A percentile compares a stretch with the other conserved stretches of the same genome.
Evolutionary conservation across 169 alveolate genomes (phyloP).

Genomic region (Eimeria acervulina): DNA sequence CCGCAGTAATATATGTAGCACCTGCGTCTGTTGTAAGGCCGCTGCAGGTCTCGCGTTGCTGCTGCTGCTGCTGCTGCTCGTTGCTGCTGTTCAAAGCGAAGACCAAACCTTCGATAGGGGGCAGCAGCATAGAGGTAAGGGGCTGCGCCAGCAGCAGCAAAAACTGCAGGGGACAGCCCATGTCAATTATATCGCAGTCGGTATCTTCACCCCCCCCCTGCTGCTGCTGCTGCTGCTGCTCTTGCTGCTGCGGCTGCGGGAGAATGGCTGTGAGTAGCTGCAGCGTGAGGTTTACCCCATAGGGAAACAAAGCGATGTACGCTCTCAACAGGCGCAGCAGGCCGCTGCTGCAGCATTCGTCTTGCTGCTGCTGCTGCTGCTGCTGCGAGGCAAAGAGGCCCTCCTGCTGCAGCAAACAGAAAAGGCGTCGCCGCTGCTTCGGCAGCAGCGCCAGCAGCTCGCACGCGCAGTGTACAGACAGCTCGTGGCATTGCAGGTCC

Average conservation of each 20-base stretch:
- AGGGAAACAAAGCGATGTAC: constrained; percentile 53
- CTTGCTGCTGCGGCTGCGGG: constrained; percentile 78
- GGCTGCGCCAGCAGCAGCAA: constrained; percentile 73
- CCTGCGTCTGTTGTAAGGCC: not conserved
- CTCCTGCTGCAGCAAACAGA: constrained; percentile 60
- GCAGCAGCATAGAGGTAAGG: constrained; percentile 38
- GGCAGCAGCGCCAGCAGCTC: constrained; percentile 64
- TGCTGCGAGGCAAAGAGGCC: not conserved
- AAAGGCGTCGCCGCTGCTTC: constrained; percentile 39
- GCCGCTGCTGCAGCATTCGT: constrained; percentile 60
- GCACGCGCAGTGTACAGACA: constrained; percentile 47
- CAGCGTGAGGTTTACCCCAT: constrained; percentile 72
- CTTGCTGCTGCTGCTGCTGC: constrained; percentile 14
- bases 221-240: constrained; percentile 75
- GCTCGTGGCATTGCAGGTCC: constrained; percentile 78
- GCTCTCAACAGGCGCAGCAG: constrained; percentile 22
- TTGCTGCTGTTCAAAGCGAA: constrained; percentile 10
- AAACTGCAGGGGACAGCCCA: constrained; percentile 52
- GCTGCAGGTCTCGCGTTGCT: not conserved
- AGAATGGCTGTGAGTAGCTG: constrained; percentile 76
- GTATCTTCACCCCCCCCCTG: constrained; percentile 38
- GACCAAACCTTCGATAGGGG: constrained; percentile 54
- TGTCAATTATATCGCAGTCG: constrained; percentile 36
- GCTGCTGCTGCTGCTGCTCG: constrained; percentile 34
- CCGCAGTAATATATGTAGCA: constrained; percentile 32